Base-by-base conservation (phyloP, 805 yeast genomes). In the Zygosaccharomyces gambellarensis region DNA sequence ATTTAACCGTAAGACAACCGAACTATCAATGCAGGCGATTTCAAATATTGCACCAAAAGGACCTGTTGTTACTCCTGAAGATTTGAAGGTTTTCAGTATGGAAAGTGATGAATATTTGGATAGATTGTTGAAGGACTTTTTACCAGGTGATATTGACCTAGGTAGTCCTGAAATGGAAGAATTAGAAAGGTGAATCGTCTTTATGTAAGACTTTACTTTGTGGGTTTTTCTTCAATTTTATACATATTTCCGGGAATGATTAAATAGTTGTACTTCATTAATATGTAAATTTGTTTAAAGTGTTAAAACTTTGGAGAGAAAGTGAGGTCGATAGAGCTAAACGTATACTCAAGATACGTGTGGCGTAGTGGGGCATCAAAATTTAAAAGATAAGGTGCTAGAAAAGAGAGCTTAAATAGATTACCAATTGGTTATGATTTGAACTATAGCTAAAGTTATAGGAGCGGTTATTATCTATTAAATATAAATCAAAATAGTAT, bases 1-100 rank as follows among this genome's bases (percentile, higher is more conserved):
- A 61, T 73, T 86, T 63, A 86, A 86, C 62, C 75, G 85, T 62
- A 77, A 80, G 59, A 83, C 90, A 1, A 85, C 85, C 45, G 56
- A 55, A 6, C 45, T 51, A 4, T 65, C 54, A 25, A 45, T 46
- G 34, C 51, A 54, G 28, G 50, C 51, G 4, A 45, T 34, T 19
- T 47, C 47, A n/a, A 46, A 36, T 28, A 22, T 51, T 31, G 25
- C 45, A 8, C 45, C 45, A 12, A 29, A 29, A 27, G 45, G 30
- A 11, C 38, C 45, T 4, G 34, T 28, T 9, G 45, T 42, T n/a
- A 42, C 45, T 17, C 45, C 45, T 8, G 45, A 42, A 34, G 45
- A 42, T 22, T 34, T 42, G 11, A 42, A 30, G 19, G 14, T 42
- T 30, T 42, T 42, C 28, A 42, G 21, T 34, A 42, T 42, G 45